phyloP scores from a whole-genome alignment of 345 rosid genomes.

The Triadica sebifera region DNA sequence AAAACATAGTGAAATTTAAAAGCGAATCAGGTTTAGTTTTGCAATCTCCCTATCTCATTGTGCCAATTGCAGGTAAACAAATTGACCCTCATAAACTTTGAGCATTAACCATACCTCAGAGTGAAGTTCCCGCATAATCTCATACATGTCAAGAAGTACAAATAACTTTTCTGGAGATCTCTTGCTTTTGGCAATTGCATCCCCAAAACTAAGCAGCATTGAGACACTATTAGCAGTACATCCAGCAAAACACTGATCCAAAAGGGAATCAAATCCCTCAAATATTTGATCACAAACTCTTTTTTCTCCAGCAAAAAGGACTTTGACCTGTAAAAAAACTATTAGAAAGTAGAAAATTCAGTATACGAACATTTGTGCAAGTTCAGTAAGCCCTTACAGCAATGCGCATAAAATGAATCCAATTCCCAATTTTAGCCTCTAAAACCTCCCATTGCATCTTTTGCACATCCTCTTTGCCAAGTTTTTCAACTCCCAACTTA shows the following conservation, averaged over 20 bases:
- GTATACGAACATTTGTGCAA: background rate
- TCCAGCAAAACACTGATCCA: conserved; percentile 91
- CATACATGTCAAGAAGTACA: conserved; percentile 97
- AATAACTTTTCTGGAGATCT: conserved; percentile 96
- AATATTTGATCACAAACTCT: conserved; percentile 92
- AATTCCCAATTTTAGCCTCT: conserved; percentile 95
- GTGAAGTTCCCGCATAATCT: conserved; percentile 95
- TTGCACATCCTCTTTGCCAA: conserved; percentile 95
- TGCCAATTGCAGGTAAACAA: conserved; percentile 4
- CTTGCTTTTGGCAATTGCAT: conserved; percentile 96
- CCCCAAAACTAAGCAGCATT: conserved; percentile 97
- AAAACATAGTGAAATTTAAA: conserved; percentile 5
- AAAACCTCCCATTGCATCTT: conserved; percentile 98
- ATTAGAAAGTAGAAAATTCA: conserved; percentile 17
- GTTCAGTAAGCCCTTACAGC: conserved; percentile 59
- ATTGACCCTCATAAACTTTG: background rate
- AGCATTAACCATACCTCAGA: conserved; percentile 64
- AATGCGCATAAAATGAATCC: conserved; percentile 99
- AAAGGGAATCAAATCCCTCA: conserved; percentile 75
- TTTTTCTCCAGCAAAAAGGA: conserved; percentile 90
- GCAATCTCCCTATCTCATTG: background rate
- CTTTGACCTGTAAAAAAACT: conserved; percentile 64
- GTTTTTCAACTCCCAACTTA: conserved; percentile 93
- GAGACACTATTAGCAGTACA: conserved; percentile 77
- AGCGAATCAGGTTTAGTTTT: background rate